Conservation (phyloP, 2,329 filamentous ascomycete genomes). For the Calonectria naviculata region DNA sequence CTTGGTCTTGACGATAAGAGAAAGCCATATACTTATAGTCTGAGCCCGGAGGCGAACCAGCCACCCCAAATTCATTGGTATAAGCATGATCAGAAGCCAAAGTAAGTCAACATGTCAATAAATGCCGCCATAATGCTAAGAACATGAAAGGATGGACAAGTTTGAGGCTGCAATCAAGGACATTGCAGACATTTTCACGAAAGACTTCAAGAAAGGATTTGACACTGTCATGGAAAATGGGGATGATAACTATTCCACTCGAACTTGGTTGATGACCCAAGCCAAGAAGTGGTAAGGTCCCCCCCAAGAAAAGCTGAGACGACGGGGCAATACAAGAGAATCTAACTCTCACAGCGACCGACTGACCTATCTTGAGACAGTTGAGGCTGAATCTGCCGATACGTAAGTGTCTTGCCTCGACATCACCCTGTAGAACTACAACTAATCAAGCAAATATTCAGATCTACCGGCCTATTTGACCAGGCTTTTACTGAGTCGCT, state of each 20-base stretch:
- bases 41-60: neutral
- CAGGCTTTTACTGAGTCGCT: conserved; percentile 22
- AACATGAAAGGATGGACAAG: neutral
- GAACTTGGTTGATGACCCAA: conserved; percentile 22
- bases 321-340: too few relatives aligned
- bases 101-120: neutral
- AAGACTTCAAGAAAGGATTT: conserved; percentile 14
- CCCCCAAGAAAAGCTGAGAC: too few relatives aligned
- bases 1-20: neutral
- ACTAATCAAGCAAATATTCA: neutral
- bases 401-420: conserved; percentile 10
- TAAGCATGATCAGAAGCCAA: neutral
- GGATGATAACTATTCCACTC: conserved; percentile 16
- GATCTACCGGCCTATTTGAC: conserved; percentile 27
- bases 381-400: conserved; percentile 1
- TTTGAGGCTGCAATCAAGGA: neutral
- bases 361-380: conserved; percentile 8
- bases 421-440: too few relatives aligned
- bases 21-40: neutral
- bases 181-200: neutral
- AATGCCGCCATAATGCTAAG: too few relatives aligned
- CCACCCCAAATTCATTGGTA: conserved; percentile 18
- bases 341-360: too few relatives aligned
- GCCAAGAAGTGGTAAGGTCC: neutral
- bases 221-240: neutral